Evolutionary conservation across 192 early-diverging fungal species (phyloP), one percentile per base, ranked within the genome.

Genomic region (Spinellus fusiger): DNA sequence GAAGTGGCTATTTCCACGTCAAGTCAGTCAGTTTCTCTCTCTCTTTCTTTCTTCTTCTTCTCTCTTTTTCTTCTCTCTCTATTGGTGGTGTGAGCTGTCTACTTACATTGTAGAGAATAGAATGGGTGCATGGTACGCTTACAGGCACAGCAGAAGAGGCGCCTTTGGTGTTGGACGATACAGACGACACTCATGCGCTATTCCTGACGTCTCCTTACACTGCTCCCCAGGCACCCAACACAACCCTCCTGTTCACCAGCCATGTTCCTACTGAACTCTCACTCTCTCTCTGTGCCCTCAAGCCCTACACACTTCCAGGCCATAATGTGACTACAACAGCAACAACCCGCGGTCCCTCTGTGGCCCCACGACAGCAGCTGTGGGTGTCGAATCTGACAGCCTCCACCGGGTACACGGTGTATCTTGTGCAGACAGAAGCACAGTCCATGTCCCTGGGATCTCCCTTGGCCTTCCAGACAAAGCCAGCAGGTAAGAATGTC

Each of bases 231-330:
- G 22, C 69, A 4, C 61, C 62, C 8, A 66, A 61, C 15, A 51
- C 56, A 15, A 65, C 63, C 1, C 31, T 66, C 9, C 22, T 74
- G 22, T 53, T 74, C 15, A 49, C 72, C 13, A 5, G 44, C 13
- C 13, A 47, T 37, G 26, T 76, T 5, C 72, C 79, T 0, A 22
- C 27, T 4, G 68, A 67, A 48, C 54, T 84, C 15, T 66, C 67
- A 1, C 56, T 56, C 15, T 84, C 82, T 9, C 54, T 70, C 20
- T 84, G 82, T 48, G 82, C 82, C 13, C 70, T 69, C 25, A 61
- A 70, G 40, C 27, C 28, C 7, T 49, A 66, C 50, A 15, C 54
- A 5, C 23, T 65, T 4, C 49, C 61, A 29, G 23, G 16, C 13
- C 50, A 60, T 49, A 56, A 31, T 32, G 29, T 64, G n/a, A 71